Base-by-base conservation (phyloP, 768 basidiomycete species). In the Gloeostereum incarnatum region DNA sequence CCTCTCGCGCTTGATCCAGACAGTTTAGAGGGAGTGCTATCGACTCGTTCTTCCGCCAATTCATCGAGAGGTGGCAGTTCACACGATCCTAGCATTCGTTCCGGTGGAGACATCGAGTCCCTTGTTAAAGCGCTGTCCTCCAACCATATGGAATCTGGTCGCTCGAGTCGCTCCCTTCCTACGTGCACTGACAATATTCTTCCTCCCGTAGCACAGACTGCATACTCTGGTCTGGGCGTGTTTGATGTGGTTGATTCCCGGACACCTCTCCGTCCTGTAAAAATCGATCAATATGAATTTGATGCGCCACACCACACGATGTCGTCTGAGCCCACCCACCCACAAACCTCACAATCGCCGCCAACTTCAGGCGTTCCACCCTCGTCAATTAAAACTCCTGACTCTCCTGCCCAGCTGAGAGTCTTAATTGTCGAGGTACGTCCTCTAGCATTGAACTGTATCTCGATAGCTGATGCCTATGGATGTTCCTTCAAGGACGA, bases 341-440 rank as follows among this genome's bases (percentile, higher is more conserved):
- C 13, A 31, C 6, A 9, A 19, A 16, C n/a, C n/a, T 35, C 13
- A 19, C n/a, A 35, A n/a, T n/a, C n/a, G 14, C 33, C 19, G n/a
- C 33, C 14, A n/a, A 14, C 33, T n/a, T 5, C 1, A 21, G 13
- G 19, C 3, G n/a, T 6, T 31, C 5, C 6, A 33, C 18, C 3
- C 17, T 9, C 26, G 26, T 13, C 13, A 30, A 13, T 6, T 6
- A 17, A 30, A 4, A 17, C 13, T 30, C 29, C 13, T 30, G 29
- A 30, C 13, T 13, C 29, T 4, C 29, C 29, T 30, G 33, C 33
- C 11, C 3, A 56, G 34, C 36, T 69, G 36, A 67, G 75, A 20
- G 63, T 84, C 3, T 54, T 85, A 6, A 70, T 84, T 19, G 82
- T 85, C 7, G 82, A 86, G 69, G 81, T 78, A 44, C 42, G 62